These are phyloP conservation scores for Melampsora americana DNA, from an alignment of 1,284 basidiomycete genomes.

Conservation along the genomic window DNA sequence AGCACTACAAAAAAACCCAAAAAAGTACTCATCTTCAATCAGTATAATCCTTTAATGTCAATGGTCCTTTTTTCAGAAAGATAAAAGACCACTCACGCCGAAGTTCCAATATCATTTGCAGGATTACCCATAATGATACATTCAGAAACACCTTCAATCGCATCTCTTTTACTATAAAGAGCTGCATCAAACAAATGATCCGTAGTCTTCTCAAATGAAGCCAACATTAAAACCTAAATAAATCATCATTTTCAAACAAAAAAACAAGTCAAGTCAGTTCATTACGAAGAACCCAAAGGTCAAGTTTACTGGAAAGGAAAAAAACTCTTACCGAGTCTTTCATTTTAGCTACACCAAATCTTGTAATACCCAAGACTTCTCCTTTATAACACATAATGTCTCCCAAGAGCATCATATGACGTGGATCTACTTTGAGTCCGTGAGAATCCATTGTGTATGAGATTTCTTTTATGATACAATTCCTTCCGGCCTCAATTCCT, in stretches of 20 bases:
- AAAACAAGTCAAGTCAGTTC: background rate
- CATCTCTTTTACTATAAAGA: slow-evolving; percentile 90
- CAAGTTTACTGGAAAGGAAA: background rate
- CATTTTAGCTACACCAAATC: slow-evolving; percentile 99
- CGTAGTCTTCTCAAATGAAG: slow-evolving; percentile 98
- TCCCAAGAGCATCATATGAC: slow-evolving; percentile 96
- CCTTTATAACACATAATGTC: slow-evolving; percentile 99
- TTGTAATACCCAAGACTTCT: slow-evolving; percentile 95
- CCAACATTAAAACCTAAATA: slow-evolving; percentile 72
- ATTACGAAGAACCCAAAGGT: too few species aligned
- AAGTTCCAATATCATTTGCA: slow-evolving; percentile 91
- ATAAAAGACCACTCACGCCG: slow-evolving; percentile 64
- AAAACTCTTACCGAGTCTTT: slow-evolving; percentile 79
- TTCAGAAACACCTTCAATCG: slow-evolving; percentile 93
- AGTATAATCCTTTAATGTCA: background rate
- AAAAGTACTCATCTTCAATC: background rate
- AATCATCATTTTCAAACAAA: background rate
- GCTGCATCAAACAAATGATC: slow-evolving; percentile 98
- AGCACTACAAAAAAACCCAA: slow-evolving; percentile 16
- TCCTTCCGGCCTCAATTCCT: slow-evolving; percentile 93
- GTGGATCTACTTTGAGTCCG: slow-evolving; percentile 97
- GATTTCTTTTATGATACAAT: slow-evolving; percentile 84
- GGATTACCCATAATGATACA: slow-evolving; percentile 99
- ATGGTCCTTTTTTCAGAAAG: background rate
- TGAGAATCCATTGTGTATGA: slow-evolving; percentile 74